Evolutionary conservation across 306 rosid genomes (phyloP).

Genomic region (Delonix regia): DNA sequence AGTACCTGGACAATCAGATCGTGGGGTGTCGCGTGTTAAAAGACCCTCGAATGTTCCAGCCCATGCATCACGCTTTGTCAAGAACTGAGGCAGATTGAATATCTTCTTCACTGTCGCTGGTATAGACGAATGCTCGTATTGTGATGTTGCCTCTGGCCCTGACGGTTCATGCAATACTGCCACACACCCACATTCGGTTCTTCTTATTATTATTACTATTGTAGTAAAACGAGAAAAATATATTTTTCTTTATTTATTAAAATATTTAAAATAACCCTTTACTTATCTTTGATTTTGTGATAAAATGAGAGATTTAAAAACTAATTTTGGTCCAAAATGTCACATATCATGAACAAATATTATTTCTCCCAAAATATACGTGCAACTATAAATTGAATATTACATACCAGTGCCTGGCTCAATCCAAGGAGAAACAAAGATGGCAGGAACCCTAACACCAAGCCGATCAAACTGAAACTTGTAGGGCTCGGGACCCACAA

Average conservation of each 20-base stretch:
- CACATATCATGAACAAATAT: no score
- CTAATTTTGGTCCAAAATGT: no score
- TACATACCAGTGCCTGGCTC: constrained; percentile 59
- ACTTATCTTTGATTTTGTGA: no score
- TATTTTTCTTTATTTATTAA: no score
- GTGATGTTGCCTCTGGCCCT: constrained; percentile 63
- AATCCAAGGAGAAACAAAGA: constrained; percentile 78
- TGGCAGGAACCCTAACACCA: constrained; percentile 71
- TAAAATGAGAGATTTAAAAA: no score
- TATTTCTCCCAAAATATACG: no score
- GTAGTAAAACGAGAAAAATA: no score
- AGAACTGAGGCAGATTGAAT: constrained; percentile 56
- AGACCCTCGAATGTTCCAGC: constrained; percentile 43
- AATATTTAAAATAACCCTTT: no score
- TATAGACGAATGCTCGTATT: constrained; percentile 64
- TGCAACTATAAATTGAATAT: no score
- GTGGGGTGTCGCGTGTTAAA: constrained; percentile 26
- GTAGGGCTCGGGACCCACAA: constrained; percentile 55
- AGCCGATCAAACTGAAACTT: constrained; percentile 65
- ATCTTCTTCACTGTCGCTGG: constrained; percentile 65
- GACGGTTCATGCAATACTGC: constrained; percentile 62
- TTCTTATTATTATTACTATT: no score
- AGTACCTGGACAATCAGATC: constrained; percentile 47
- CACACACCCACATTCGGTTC: no score
- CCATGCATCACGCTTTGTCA: constrained; percentile 60